Percentiles rank a stretch among this genome's conserved stretches.
phyloP scores from a whole-genome alignment of 345 rosid species.

The Psidium friedrichsthalianum region DNA sequence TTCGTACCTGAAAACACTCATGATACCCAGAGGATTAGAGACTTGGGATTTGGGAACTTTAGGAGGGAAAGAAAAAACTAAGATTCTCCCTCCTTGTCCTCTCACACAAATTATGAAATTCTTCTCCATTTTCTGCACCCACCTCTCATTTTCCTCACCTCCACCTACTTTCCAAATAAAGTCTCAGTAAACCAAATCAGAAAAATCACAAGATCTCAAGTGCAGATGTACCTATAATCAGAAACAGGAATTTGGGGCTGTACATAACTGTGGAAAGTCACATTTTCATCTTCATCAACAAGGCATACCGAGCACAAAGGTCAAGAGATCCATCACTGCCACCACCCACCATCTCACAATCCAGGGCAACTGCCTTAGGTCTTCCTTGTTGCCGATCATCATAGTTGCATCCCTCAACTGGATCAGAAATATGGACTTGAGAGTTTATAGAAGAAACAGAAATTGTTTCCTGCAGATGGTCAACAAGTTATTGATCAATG shows the following conservation, averaged over 20 bases:
- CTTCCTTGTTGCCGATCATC: not conserved
- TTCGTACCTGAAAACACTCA: constrained; percentile 29
- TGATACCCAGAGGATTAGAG: not conserved
- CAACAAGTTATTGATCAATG: not conserved
- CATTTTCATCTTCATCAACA: constrained; percentile 61
- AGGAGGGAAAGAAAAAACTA: not conserved
- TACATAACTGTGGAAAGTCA: constrained; percentile 44
- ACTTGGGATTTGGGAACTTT: not conserved
- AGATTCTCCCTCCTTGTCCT: not conserved
- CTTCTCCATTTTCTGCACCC: not conserved
- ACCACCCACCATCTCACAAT: constrained; percentile 76
- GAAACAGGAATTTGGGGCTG: constrained; percentile 46
- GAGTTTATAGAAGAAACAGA: constrained; percentile 2
- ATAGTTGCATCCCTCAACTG: not conserved
- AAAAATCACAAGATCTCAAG: not conserved
- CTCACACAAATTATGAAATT: not conserved
- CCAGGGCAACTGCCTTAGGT: constrained; percentile 47
- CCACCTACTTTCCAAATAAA: not conserved
- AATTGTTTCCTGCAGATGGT: constrained; percentile 15
- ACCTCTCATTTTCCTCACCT: not conserved
- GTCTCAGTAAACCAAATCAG: not conserved
- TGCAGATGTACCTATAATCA: constrained; percentile 35
- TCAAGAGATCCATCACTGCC: constrained; percentile 45
- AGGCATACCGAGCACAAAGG: constrained; percentile 64
- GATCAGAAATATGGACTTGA: constrained; percentile 1